Evolutionary conservation across 306 rosid species (phyloP).

Genomic region (Cucumis melo): DNA sequence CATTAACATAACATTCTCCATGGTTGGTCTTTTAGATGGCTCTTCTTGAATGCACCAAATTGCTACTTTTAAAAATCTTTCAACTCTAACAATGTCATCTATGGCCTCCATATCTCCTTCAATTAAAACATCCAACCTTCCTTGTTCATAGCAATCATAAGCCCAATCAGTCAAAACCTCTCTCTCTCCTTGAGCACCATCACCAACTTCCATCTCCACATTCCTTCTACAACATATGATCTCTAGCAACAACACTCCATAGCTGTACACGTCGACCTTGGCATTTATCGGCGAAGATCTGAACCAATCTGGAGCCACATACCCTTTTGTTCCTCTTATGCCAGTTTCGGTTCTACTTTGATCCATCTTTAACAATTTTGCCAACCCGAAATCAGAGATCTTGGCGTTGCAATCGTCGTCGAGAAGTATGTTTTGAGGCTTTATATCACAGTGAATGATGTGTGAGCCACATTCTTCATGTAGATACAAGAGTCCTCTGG

Average conservation of each 20-base stretch:
- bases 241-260: background rate
- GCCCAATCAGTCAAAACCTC: conserved; percentile 22
- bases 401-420: conserved; percentile 16
- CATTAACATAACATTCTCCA: conserved; percentile 16
- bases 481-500: background rate
- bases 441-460: conserved; percentile 20
- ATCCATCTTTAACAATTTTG: conserved; percentile 14
- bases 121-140: conserved; percentile 7
- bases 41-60: conserved; percentile 20
- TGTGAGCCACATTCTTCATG: conserved; percentile 22
- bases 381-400: conserved; percentile 24
- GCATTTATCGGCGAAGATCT: background rate
- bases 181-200: background rate
- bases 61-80: conserved; percentile 17
- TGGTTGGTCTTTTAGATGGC: conserved; percentile 12
- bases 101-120: conserved; percentile 7
- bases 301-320: conserved; percentile 4
- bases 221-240: conserved; percentile 2
- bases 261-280: background rate
- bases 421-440: conserved; percentile 19
- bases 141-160: conserved; percentile 15
- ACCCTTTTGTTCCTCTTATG: conserved; percentile 1
- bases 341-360: conserved; percentile 5
- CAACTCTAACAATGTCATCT: conserved; percentile 5
- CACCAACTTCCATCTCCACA: conserved; percentile 1